Conservation (phyloP, 805 yeast species). For the Candida railenensis region DNA sequence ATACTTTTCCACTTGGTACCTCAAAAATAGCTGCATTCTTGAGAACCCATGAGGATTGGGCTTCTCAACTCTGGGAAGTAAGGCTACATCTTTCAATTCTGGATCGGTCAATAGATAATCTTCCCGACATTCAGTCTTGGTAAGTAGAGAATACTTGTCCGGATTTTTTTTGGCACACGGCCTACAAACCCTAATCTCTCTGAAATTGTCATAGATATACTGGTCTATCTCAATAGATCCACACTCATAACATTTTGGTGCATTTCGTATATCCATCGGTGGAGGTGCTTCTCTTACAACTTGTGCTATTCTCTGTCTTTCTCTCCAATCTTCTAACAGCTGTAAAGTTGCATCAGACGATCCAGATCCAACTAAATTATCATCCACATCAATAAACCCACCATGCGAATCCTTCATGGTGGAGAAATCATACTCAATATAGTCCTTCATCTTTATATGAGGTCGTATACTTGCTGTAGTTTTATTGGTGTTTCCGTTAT, state of each 20-base stretch:
- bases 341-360: conserved; percentile 17
- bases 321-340: conserved; percentile 47
- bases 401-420: conserved; percentile 88
- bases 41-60: conserved; percentile 94
- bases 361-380: conserved; percentile 10
- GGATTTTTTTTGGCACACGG: conserved; percentile 71
- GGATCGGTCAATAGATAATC: conserved; percentile 94
- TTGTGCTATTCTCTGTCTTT: conserved; percentile 39
- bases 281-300: conserved; percentile 59
- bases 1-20: conserved; percentile 91
- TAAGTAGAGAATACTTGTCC: conserved; percentile 84
- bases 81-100: conserved; percentile 67
- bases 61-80: conserved; percentile 78
- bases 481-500: conserved; percentile 2
- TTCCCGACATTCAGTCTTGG: conserved; percentile 92
- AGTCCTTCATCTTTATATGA: conserved; percentile 56
- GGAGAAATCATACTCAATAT: conserved; percentile 83
- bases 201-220: conserved; percentile 65
- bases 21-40: conserved; percentile 86
- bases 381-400: conserved; percentile 61
- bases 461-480: conserved; percentile 9
- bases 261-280: conserved; percentile 66
- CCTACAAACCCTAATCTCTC: conserved; percentile 70
- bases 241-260: conserved; percentile 86
- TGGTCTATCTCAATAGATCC: conserved; percentile 77